Evolutionary conservation across 495 filamentous ascomycete genomes (phyloP).

Genomic region (Penicillium arizonense): DNA sequence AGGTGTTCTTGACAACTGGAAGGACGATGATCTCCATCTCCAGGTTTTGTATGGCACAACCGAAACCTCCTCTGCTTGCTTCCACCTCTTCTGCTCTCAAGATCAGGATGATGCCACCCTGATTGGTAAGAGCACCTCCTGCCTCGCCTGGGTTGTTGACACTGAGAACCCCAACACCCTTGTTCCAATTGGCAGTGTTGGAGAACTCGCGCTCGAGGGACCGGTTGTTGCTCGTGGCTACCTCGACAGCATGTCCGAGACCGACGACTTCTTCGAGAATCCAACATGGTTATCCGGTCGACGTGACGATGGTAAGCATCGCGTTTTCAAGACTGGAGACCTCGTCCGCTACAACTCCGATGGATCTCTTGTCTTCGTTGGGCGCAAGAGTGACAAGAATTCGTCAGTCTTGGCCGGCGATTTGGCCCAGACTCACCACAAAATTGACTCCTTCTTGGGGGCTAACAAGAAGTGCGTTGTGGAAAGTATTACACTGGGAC

Average conservation of each 20-base stretch:
- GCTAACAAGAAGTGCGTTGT: conserved; percentile 21
- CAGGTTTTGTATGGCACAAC: conserved; percentile 36
- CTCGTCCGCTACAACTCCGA: conserved; percentile 52
- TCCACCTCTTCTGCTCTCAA: conserved; percentile 12
- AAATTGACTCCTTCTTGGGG: conserved; percentile 14
- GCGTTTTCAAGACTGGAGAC: conserved; percentile 50
- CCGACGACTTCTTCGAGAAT: conserved; percentile 45
- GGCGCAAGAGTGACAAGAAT: conserved; percentile 44
- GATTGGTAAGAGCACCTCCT: conserved; percentile 27
- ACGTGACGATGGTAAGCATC: background rate
- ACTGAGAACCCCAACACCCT: conserved; percentile 49
- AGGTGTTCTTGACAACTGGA: conserved; percentile 15
- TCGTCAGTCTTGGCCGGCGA: conserved; percentile 49
- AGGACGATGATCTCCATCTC: conserved; percentile 26
- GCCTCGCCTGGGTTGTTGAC: conserved; percentile 55
- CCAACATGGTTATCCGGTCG: conserved; percentile 41
- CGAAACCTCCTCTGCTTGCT: conserved; percentile 35
- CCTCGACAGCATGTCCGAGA: conserved; percentile 38
- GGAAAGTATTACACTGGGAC: conserved; percentile 18
- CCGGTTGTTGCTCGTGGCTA: conserved; percentile 53
- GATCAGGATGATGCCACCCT: conserved; percentile 6
- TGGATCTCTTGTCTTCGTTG: conserved; percentile 45
- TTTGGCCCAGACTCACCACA: conserved; percentile 45
- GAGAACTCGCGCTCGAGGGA: conserved; percentile 64
- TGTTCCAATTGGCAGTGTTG: conserved; percentile 55